phyloP scores from a whole-genome alignment of 148 eudicot species.

The Cornus florida region DNA sequence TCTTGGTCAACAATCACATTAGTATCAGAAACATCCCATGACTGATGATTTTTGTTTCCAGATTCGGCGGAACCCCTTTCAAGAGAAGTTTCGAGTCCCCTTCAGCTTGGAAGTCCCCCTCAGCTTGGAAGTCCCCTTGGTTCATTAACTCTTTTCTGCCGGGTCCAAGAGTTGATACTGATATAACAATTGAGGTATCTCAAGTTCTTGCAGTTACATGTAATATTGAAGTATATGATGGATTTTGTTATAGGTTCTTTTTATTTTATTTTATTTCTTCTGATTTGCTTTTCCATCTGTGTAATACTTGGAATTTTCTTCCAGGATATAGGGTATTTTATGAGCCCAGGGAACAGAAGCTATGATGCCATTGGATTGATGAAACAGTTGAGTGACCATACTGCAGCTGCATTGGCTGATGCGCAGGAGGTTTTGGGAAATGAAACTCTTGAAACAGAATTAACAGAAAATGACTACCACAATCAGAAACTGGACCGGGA shows the following conservation, averaged over 20 bases:
- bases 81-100: constrained; percentile 91
- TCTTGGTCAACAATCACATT: not conserved
- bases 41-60: constrained; percentile 17
- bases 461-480: constrained; percentile 40
- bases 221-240: not conserved
- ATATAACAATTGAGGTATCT: constrained; percentile 77
- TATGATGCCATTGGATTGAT: constrained; percentile 85
- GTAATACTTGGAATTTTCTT: not conserved
- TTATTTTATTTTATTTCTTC: not conserved
- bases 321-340: constrained; percentile 79
- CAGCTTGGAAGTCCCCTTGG: constrained; percentile 99
- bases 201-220: not conserved
- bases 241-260: not conserved
- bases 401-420: constrained; percentile 78
- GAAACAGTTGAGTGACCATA: constrained; percentile 81
- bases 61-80: constrained; percentile 83
- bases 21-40: not conserved
- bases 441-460: constrained; percentile 78
- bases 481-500: constrained; percentile 35
- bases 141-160: constrained; percentile 66
- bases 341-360: constrained; percentile 77
- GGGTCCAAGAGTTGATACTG: constrained; percentile 83
- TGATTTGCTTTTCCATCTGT: not conserved
- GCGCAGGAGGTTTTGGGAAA: constrained; percentile 82
- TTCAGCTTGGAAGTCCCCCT: constrained; percentile 97